Evolutionary conservation across 345 rosid species (phyloP).

Genomic region (Murraya paniculata): DNA sequence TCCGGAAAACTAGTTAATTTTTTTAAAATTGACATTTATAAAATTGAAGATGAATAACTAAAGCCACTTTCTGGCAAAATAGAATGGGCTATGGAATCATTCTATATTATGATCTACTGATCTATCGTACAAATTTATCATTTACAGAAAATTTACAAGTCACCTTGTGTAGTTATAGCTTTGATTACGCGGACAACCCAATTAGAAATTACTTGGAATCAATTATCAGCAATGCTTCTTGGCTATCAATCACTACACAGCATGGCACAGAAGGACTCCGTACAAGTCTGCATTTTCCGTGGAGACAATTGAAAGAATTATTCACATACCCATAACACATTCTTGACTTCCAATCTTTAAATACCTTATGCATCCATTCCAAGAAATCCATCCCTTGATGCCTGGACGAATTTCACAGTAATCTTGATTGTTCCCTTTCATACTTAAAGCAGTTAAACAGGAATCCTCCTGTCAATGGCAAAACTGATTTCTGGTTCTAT

Average conservation of each 20-base stretch:
- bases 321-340: background rate
- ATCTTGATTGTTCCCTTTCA: background rate
- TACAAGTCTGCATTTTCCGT: background rate
- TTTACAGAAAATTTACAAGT: slow-evolving; percentile 33
- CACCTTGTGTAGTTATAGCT: slow-evolving; percentile 2
- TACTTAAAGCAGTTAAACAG: background rate
- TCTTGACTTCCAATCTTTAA: background rate
- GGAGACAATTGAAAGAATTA: background rate
- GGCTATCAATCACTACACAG: background rate
- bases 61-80: background rate
- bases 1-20: background rate
- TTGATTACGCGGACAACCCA: slow-evolving; percentile 12
- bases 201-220: slow-evolving; percentile 16
- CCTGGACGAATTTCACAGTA: background rate
- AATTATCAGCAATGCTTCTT: background rate
- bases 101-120: background rate
- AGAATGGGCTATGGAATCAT: background rate
- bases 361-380: background rate
- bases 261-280: background rate
- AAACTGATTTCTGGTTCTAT: background rate
- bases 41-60: background rate
- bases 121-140: slow-evolving; percentile 9
- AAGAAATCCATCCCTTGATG: background rate
- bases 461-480: background rate
- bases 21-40: background rate